A percentile compares a stretch with the other conserved stretches of the same genome.
Evolutionary conservation across 805 yeast genomes (phyloP).

Genomic region (Ogataea angusta): DNA sequence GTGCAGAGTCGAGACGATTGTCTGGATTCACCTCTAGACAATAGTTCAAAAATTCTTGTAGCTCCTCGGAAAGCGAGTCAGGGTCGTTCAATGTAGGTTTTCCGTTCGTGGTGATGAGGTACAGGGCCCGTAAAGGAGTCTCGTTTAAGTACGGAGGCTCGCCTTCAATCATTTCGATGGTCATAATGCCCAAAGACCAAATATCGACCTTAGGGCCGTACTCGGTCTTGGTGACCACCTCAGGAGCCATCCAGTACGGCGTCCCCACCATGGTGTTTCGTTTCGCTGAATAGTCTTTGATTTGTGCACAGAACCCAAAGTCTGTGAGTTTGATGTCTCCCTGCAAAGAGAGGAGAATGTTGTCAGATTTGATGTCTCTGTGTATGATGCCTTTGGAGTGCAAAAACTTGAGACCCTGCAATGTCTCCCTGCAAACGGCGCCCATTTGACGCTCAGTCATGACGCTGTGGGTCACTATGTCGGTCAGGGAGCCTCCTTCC

Average conservation of each 20-base stretch:
- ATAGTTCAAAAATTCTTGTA: slow-evolving; percentile 69
- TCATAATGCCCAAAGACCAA: slow-evolving; percentile 83
- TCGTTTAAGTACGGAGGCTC: slow-evolving; percentile 83
- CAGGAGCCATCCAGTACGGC: slow-evolving; percentile 92
- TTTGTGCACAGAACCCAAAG: slow-evolving; percentile 70
- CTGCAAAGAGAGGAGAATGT: slow-evolving; percentile 72
- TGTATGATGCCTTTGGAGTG: slow-evolving; percentile 93
- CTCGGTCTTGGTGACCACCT: slow-evolving; percentile 74
- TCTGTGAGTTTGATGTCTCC: slow-evolving; percentile 95
- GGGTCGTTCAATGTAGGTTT: slow-evolving; percentile 75
- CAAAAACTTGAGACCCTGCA: slow-evolving; percentile 79
- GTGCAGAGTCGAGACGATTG: slow-evolving; percentile 72
- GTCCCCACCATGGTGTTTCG: slow-evolving; percentile 87
- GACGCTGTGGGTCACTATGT: slow-evolving; percentile 82
- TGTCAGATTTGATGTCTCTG: slow-evolving; percentile 94
- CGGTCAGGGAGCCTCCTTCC: slow-evolving; percentile 98
- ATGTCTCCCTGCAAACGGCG: slow-evolving; percentile 88
- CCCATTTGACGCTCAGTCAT: slow-evolving; percentile 95
- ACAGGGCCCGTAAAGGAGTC: slow-evolving; percentile 73
- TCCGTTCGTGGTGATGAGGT: slow-evolving; percentile 75
- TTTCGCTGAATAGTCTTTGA: slow-evolving; percentile 67
- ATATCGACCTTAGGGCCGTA: slow-evolving; percentile 81
- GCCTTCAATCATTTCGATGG: slow-evolving; percentile 83
- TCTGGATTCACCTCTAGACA: slow-evolving; percentile 83
- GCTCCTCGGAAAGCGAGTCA: slow-evolving; percentile 62